phyloP scores from a whole-genome alignment of 352 stramenopile species.

The Phytopythium kandeliae region DNA sequence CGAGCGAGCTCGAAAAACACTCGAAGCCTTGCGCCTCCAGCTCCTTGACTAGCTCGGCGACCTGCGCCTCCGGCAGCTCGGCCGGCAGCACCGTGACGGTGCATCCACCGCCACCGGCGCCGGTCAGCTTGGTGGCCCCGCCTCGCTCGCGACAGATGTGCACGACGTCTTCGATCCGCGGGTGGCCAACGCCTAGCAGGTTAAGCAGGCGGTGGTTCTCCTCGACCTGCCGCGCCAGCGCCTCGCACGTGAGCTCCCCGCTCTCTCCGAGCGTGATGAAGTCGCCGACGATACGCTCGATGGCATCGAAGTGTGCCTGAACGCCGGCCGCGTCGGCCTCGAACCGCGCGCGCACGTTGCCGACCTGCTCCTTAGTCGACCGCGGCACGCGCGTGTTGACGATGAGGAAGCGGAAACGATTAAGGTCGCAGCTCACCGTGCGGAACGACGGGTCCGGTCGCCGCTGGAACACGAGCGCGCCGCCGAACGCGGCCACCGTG shows the following conservation, averaged over 20 bases:
- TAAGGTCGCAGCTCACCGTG: slow-evolving; percentile 41
- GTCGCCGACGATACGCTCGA: slow-evolving; percentile 63
- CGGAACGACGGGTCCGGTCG: slow-evolving; percentile 35
- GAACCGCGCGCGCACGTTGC: slow-evolving; percentile 58
- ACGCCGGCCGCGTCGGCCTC: slow-evolving; percentile 38
- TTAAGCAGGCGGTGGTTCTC: slow-evolving; percentile 79
- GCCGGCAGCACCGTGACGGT: slow-evolving; percentile 76
- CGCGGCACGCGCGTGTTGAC: slow-evolving; percentile 90
- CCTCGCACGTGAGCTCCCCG: slow-evolving; percentile 30
- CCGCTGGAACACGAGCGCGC: slow-evolving; percentile 79
- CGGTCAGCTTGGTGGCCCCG: slow-evolving; percentile 88
- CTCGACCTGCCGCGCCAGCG: slow-evolving; percentile 43
- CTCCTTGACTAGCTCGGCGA: slow-evolving; percentile 38
- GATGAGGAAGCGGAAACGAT: slow-evolving; percentile 81
- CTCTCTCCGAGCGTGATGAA: slow-evolving; percentile 46
- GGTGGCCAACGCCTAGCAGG: slow-evolving; percentile 78
- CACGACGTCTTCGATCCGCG: slow-evolving; percentile 76
- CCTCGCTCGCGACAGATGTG: slow-evolving; percentile 41
- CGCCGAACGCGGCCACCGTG: slow-evolving; percentile 85
- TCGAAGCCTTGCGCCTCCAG: slow-evolving; percentile 44
- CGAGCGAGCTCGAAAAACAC: slow-evolving; percentile 54
- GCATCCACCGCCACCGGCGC: slow-evolving; percentile 84
- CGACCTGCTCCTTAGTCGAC: slow-evolving; percentile 83
- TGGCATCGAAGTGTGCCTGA: slow-evolving; percentile 64
- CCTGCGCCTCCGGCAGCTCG: slow-evolving; percentile 26